These are phyloP conservation scores for Cryptococcus maquisensis DNA, from an alignment of 1,284 basidiomycete species.

Conservation along the genomic window DNA sequence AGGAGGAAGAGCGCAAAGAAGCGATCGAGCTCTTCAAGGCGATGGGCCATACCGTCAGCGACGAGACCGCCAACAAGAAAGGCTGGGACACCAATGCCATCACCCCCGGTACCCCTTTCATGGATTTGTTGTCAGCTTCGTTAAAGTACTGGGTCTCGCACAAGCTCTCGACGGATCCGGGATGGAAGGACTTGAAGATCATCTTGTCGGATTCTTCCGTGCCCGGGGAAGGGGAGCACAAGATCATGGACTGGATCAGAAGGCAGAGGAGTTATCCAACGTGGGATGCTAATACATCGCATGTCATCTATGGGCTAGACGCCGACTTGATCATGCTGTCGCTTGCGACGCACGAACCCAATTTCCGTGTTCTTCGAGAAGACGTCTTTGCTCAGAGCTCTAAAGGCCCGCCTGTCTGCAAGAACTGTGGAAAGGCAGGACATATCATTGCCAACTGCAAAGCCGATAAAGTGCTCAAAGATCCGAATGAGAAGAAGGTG, in stretches of 20 bases:
- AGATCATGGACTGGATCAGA: conserved; percentile 98
- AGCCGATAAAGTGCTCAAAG: conserved; percentile 55
- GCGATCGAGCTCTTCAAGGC: conserved; percentile 85
- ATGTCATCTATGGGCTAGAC: conserved; percentile 98
- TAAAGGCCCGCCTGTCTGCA: conserved; percentile 64
- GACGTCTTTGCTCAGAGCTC: conserved; percentile 90
- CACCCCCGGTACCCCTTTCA: conserved; percentile 96
- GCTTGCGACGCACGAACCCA: conserved; percentile 94
- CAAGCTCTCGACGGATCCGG: conserved; percentile 91
- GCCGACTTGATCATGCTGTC: conserved; percentile 99
- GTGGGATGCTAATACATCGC: conserved; percentile 90
- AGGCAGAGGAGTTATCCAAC: conserved; percentile 79
- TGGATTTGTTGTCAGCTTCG: conserved; percentile 83
- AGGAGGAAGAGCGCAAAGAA: conserved; percentile 78
- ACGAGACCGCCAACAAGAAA: conserved; percentile 78
- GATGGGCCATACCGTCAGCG: conserved; percentile 83
- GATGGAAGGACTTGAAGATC: conserved; percentile 91
- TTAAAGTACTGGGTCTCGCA: conserved; percentile 94
- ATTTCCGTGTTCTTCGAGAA: conserved; percentile 95
- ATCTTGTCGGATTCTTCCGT: conserved; percentile 96
- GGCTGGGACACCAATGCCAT: conserved; percentile 98
- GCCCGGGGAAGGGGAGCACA: conserved; percentile 98
- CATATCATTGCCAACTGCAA: conserved; percentile 94
- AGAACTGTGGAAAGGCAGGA: conserved; percentile 87
- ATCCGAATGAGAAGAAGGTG: conserved; percentile 41